These are phyloP conservation scores for Barnettozyma siamensis DNA, from an alignment of 805 yeast genomes.

Conservation along the genomic window DNA sequence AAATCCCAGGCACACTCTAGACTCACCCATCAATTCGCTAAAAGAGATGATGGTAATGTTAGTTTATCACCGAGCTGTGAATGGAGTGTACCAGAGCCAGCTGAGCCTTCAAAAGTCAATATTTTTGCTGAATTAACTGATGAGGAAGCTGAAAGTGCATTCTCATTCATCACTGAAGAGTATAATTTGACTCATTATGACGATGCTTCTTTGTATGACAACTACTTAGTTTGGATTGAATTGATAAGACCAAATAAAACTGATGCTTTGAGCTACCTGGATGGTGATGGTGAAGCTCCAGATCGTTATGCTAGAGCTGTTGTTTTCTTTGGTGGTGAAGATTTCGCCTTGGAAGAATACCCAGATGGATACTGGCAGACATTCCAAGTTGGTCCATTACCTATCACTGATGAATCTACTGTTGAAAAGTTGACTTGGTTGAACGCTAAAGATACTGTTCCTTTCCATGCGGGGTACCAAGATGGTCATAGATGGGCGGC, in stretches of 20 bases:
- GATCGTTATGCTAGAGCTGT: slow-evolving; percentile 20
- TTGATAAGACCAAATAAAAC: slow-evolving; percentile 24
- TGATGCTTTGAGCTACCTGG: slow-evolving; percentile 22
- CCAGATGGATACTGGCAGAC: slow-evolving; percentile 24
- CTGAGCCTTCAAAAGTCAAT: slow-evolving; percentile 16
- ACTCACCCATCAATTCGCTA: background rate
- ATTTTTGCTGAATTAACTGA: slow-evolving; percentile 21
- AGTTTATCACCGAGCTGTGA: background rate
- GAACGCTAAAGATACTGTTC: slow-evolving; percentile 17
- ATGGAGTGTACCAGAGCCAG: slow-evolving; percentile 13
- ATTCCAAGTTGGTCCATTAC: slow-evolving; percentile 22
- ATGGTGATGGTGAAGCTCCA: slow-evolving; percentile 17
- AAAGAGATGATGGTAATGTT: background rate
- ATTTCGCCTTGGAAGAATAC: slow-evolving; percentile 16
- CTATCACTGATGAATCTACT: slow-evolving; percentile 9
- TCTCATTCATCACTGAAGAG: slow-evolving; percentile 9
- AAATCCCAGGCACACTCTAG: background rate
- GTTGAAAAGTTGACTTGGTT: slow-evolving; percentile 15
- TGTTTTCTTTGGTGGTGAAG: slow-evolving; percentile 23
- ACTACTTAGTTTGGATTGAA: slow-evolving; percentile 23
- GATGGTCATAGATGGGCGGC: slow-evolving; percentile 14
- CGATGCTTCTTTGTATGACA: slow-evolving; percentile 20
- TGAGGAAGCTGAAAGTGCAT: slow-evolving; percentile 19
- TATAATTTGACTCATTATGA: slow-evolving; percentile 18
- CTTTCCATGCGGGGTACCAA: slow-evolving; percentile 18